phyloP scores from a whole-genome alignment of 2,329 filamentous ascomycete species.

The Trichothecium sympodiale region DNA sequence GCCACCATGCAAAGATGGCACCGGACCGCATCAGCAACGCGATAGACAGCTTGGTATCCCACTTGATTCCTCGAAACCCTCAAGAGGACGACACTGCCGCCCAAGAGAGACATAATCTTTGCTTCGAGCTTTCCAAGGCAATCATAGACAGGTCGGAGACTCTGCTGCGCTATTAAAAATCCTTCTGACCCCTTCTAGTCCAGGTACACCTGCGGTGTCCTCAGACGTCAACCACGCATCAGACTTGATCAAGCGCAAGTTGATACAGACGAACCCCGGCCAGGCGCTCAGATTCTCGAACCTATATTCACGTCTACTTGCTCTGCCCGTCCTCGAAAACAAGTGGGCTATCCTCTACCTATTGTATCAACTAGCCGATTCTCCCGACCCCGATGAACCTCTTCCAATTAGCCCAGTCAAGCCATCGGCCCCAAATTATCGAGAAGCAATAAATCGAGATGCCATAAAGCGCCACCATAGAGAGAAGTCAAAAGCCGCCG shows the following conservation, averaged over 20 bases:
- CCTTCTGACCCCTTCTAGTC: constrained; percentile 19
- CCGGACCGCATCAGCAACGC: constrained; percentile 65
- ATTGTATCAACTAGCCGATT: constrained; percentile 71
- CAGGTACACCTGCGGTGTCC: constrained; percentile 41
- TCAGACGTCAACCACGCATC: constrained; percentile 83
- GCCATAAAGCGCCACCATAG: constrained; percentile 24
- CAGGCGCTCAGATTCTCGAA: constrained; percentile 82
- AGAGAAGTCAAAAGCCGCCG: constrained; percentile 24
- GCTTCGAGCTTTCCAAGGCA: constrained; percentile 38
- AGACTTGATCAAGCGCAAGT: constrained; percentile 80
- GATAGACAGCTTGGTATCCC: constrained; percentile 67
- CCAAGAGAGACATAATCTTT: constrained; percentile 57
- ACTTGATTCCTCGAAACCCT: constrained; percentile 56
- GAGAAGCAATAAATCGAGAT: constrained; percentile 25
- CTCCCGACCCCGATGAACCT: constrained; percentile 43
- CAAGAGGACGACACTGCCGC: constrained; percentile 56
- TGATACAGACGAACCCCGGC: constrained; percentile 66
- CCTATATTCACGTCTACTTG: constrained; percentile 77
- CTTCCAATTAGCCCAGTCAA: constrained; percentile 32
- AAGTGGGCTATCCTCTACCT: constrained; percentile 97
- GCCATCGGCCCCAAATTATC: constrained; percentile 24
- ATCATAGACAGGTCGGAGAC: constrained; percentile 39
- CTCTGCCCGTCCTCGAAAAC: constrained; percentile 83
- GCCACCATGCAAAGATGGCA: constrained; percentile 43
- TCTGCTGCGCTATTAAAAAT: not conserved